Percentiles rank a stretch among this genome's conserved stretches.
Evolutionary conservation across 2,329 filamentous ascomycete genomes (phyloP).

Genomic region (Orbilia brochopaga): DNA sequence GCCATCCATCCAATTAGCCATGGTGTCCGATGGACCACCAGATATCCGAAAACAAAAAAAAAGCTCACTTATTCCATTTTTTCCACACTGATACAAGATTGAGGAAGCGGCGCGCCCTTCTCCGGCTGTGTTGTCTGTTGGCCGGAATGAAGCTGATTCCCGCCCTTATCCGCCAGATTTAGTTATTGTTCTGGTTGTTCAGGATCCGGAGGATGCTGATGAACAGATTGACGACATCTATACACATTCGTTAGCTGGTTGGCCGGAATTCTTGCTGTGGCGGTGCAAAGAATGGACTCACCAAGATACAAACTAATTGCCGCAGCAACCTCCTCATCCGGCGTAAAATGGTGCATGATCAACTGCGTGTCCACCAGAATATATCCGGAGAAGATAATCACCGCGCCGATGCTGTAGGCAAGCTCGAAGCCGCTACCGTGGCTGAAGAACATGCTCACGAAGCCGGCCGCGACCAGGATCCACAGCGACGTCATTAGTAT

Average conservation of each 20-base stretch:
- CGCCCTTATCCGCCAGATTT: slow-evolving; percentile 54
- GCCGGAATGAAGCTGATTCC: too few relatives aligned
- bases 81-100: too few relatives aligned
- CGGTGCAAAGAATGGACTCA: slow-evolving; percentile 16
- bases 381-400: slow-evolving; percentile 90
- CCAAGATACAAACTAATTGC: slow-evolving; percentile 87
- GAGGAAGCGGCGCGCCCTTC: too few relatives aligned
- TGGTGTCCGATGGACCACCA: too few relatives aligned
- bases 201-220: slow-evolving; percentile 92
- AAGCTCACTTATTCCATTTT: too few relatives aligned
- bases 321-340: slow-evolving; percentile 96
- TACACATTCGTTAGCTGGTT: slow-evolving; percentile 1
- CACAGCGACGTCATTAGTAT: slow-evolving; percentile 91
- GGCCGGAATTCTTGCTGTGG: not conserved
- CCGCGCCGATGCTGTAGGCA: slow-evolving; percentile 78
- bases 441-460: slow-evolving; percentile 86
- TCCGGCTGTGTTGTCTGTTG: too few relatives aligned
- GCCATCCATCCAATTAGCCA: too few relatives aligned
- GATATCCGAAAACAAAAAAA: too few relatives aligned
- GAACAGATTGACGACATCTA: slow-evolving; percentile 94
- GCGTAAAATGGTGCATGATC: slow-evolving; percentile 92
- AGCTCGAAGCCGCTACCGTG: slow-evolving; percentile 81
- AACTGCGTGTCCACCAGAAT: slow-evolving; percentile 96
- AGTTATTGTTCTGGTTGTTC: slow-evolving; percentile 96
- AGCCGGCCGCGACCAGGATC: slow-evolving; percentile 88